Evolutionary conservation across 2,329 filamentous ascomycete genomes (phyloP).

Genomic region (Sclerotinia trifoliorum): DNA sequence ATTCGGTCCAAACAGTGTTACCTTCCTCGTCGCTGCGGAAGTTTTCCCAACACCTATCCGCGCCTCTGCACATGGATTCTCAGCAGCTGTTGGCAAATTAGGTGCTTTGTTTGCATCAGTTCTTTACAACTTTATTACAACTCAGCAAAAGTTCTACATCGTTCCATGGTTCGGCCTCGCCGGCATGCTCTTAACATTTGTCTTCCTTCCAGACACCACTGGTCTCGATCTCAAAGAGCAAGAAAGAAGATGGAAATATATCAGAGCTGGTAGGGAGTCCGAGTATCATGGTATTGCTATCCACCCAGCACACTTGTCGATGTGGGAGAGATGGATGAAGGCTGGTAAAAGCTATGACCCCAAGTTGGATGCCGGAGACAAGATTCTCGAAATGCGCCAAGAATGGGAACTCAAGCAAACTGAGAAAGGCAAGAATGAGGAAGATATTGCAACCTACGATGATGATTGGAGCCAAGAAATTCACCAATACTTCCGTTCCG

Average conservation of each 20-base stretch:
- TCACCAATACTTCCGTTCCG: constrained; percentile 31
- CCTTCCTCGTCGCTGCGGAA: constrained; percentile 93
- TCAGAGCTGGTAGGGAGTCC: constrained; percentile 70
- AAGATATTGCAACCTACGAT: constrained; percentile 23
- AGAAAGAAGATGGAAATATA: constrained; percentile 88
- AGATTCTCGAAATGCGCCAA: constrained; percentile 75
- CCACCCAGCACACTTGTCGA: constrained; percentile 80
- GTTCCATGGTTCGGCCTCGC: constrained; percentile 93
- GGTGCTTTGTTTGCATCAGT: constrained; percentile 85
- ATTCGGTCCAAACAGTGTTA: constrained; percentile 89
- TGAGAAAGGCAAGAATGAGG: constrained; percentile 38
- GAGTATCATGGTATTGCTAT: constrained; percentile 95
- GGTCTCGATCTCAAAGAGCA: constrained; percentile 96
- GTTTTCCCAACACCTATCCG: constrained; percentile 95
- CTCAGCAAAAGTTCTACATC: constrained; percentile 81
- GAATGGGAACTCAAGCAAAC: constrained; percentile 60
- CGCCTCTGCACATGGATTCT: constrained; percentile 90
- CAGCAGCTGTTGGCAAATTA: constrained; percentile 85
- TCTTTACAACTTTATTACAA: constrained; percentile 92
- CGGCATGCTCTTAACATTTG: constrained; percentile 76
- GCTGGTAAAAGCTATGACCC: constrained; percentile 81
- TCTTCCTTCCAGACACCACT: constrained; percentile 96
- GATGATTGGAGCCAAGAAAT: constrained; percentile 34
- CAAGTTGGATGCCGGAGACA: constrained; percentile 76
- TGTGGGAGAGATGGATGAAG: constrained; percentile 82